These are phyloP conservation scores for Neurospora sp. DNA, from an alignment of 2,329 filamentous ascomycete genomes.

Conservation along the genomic window DNA sequence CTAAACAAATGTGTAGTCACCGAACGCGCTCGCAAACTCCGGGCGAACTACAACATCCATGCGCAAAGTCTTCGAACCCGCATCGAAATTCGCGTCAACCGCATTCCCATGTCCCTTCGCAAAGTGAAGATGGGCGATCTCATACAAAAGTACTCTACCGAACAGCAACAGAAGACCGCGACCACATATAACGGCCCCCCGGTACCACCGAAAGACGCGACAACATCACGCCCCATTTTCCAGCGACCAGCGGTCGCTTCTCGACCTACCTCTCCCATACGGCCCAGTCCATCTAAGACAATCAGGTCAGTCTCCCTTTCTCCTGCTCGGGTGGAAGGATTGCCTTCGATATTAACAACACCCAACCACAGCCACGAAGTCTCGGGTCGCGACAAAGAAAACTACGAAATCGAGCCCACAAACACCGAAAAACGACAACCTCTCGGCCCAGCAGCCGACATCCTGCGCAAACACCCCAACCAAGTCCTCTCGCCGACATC, in stretches of 20 bases:
- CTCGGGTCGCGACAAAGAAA: constrained; percentile 65
- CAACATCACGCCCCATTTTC: constrained; percentile 19
- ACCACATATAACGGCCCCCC: constrained; percentile 29
- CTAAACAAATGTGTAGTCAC: constrained; percentile 50
- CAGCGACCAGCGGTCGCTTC: constrained; percentile 26
- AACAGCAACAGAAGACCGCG: constrained; percentile 29
- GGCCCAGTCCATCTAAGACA: constrained; percentile 31
- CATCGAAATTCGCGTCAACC: constrained; percentile 87
- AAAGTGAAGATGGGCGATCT: constrained; percentile 77
- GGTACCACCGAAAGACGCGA: constrained; percentile 39
- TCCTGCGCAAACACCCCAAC: constrained; percentile 32
- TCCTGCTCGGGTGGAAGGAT: constrained; percentile 2
- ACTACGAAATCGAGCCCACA: constrained; percentile 41
- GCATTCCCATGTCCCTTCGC: constrained; percentile 72
- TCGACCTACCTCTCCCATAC: constrained; percentile 4
- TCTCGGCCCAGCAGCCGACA: constrained; percentile 32
- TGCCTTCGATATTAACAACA: constrained; percentile 17
- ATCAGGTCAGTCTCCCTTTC: constrained; percentile 35
- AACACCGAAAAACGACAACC: constrained; percentile 62
- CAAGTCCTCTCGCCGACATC: constrained; percentile 75
- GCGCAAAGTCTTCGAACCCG: constrained; percentile 76
- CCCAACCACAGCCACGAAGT: constrained; percentile 47
- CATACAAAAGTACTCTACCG: constrained; percentile 38
- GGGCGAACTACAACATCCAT: constrained; percentile 82
- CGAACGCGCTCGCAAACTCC: constrained; percentile 75